Conservation (phyloP, 1,284 basidiomycete genomes). For the Cronartium quercuum region DNA sequence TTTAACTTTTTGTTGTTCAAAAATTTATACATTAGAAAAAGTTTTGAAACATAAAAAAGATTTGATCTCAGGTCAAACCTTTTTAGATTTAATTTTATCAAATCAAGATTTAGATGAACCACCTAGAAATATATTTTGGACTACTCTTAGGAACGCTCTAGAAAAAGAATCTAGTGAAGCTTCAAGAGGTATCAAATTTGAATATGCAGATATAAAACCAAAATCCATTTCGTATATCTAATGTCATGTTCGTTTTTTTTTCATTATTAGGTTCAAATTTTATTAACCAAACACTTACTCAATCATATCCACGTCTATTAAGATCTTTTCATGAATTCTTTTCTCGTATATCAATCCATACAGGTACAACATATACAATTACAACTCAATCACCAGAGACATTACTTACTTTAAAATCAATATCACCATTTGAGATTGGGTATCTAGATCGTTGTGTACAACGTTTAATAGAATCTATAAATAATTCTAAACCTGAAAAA, state of each 20-base stretch:
- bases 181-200: constrained; percentile 59
- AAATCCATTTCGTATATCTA: too few relatives aligned
- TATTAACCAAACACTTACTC: constrained; percentile 75
- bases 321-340: constrained; percentile 94
- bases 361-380: constrained; percentile 73
- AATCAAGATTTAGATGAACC: constrained; percentile 72
- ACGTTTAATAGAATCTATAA: constrained; percentile 70
- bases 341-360: constrained; percentile 84
- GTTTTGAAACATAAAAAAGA: constrained; percentile 84
- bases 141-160: constrained; percentile 67
- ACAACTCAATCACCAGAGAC: constrained; percentile 62
- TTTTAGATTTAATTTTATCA: constrained; percentile 79
- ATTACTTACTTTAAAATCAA: constrained; percentile 71
- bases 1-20: constrained; percentile 81
- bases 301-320: constrained; percentile 75
- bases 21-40: constrained; percentile 90
- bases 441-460: constrained; percentile 77
- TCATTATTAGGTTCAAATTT: constrained; percentile 63
- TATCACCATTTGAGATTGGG: constrained; percentile 71
- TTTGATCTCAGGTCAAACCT: constrained; percentile 65
- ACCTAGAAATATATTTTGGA: constrained; percentile 86
- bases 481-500: constrained; percentile 61
- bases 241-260: neutral
- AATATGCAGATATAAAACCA: too few relatives aligned
- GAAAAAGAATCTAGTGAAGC: constrained; percentile 72